A percentile compares a stretch with the other conserved stretches of the same genome.
Conservation (phyloP, 106 monocot genomes). For the Dendrobium catenatum region DNA sequence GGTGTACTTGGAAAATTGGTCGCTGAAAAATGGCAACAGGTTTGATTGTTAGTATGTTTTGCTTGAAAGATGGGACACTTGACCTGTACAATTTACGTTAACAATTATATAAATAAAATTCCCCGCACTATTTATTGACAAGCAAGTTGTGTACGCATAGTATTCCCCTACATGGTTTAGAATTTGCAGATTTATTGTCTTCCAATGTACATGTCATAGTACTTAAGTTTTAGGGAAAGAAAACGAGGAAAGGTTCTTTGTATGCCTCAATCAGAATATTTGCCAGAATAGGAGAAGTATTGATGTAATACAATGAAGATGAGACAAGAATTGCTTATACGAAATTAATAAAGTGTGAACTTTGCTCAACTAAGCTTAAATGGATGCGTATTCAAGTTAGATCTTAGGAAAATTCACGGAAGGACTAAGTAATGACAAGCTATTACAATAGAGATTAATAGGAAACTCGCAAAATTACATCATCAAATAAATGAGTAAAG, state of each 20-base stretch:
- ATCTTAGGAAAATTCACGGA: too few relatives aligned
- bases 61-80: background rate
- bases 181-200: background rate
- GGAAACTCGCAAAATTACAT: too few relatives aligned
- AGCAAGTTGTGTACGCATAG: background rate
- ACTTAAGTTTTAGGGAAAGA: background rate
- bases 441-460: too few relatives aligned
- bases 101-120: background rate
- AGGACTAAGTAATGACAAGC: too few relatives aligned
- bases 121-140: background rate
- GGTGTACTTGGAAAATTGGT: slow-evolving; percentile 67
- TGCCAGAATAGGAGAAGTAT: background rate
- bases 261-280: background rate
- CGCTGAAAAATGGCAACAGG: slow-evolving; percentile 71
- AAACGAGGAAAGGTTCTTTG: background rate
- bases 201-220: background rate
- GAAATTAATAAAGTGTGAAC: too few relatives aligned
- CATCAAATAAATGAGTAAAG: too few relatives aligned
- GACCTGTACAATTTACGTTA: background rate
- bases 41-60: slow-evolving; percentile 9
- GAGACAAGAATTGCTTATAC: too few relatives aligned
- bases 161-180: background rate
- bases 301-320: too few relatives aligned
- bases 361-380: too few relatives aligned
- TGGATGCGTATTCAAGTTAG: too few relatives aligned